Percentiles rank a stretch among this genome's conserved stretches.
Evolutionary conservation across 2,329 filamentous ascomycete species (phyloP).

Genomic region (Xylaria digitata): DNA sequence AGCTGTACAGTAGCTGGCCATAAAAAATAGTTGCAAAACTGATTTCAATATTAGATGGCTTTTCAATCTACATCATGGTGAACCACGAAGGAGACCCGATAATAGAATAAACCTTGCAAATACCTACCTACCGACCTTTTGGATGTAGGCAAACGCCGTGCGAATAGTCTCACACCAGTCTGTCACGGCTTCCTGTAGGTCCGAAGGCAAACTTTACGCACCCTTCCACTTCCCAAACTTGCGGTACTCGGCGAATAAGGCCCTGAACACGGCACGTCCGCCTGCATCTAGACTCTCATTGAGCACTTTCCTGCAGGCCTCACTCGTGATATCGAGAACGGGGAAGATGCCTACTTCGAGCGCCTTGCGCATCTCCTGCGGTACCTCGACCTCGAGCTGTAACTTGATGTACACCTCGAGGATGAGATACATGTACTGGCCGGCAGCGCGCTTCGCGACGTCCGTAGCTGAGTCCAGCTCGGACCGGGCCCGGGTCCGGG

Average conservation of each 20-base stretch:
- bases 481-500: constrained; percentile 50
- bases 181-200: not conserved
- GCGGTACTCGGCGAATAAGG: constrained; percentile 68
- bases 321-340: constrained; percentile 67
- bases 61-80: not conserved
- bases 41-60: not conserved
- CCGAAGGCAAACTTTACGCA: constrained; percentile 47
- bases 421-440: constrained; percentile 70
- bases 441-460: constrained; percentile 69
- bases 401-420: constrained; percentile 70
- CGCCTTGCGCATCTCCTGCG: constrained; percentile 63
- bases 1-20: constrained; percentile 5
- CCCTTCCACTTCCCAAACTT: constrained; percentile 74
- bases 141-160: too few relatives aligned
- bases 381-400: constrained; percentile 65
- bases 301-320: constrained; percentile 65
- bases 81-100: too few relatives aligned
- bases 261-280: constrained; percentile 68
- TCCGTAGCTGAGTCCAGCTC: constrained; percentile 69
- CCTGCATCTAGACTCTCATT: constrained; percentile 70
- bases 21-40: not conserved
- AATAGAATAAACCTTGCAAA: too few relatives aligned
- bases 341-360: constrained; percentile 69
- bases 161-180: too few relatives aligned
- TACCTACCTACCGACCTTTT: too few relatives aligned